phyloP scores from a whole-genome alignment of 352 stramenopile genomes.

The Globisporangium recalcitrans region DNA sequence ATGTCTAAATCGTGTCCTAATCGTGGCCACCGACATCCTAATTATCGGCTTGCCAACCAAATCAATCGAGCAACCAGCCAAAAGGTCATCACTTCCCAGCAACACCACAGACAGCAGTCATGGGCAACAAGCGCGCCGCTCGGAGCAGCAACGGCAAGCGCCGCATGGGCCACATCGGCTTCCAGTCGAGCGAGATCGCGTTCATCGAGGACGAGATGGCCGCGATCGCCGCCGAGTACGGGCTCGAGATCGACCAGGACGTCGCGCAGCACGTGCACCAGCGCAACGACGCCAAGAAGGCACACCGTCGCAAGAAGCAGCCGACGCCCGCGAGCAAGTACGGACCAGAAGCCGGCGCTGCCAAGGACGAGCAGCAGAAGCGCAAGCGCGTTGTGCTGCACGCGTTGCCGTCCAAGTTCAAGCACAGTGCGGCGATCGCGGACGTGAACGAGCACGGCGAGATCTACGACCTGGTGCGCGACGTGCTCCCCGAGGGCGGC shows the following conservation, averaged over 20 bases:
- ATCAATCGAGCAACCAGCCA: too few species aligned
- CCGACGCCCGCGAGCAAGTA: conserved; percentile 17
- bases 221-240: conserved; percentile 71
- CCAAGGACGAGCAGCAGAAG: neutral
- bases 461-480: conserved; percentile 32
- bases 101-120: too few species aligned
- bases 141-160: conserved; percentile 33
- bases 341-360: neutral
- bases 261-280: conserved; percentile 54
- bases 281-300: conserved; percentile 45
- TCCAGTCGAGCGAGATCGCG: conserved; percentile 68
- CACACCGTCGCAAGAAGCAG: conserved; percentile 36
- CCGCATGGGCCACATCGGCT: conserved; percentile 67
- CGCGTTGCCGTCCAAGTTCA: conserved; percentile 14
- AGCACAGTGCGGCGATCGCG: conserved; percentile 13
- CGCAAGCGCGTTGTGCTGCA: conserved; percentile 18
- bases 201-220: conserved; percentile 87
- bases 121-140: conserved; percentile 13
- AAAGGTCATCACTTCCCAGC: too few species aligned
- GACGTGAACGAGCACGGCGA: conserved; percentile 34
- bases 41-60: too few species aligned
- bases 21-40: too few species aligned
- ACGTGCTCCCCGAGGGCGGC: conserved; percentile 53
- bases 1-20: too few species aligned
- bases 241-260: conserved; percentile 61